Evolutionary conservation across 345 rosid species (phyloP).

Genomic region (Murraya paniculata): DNA sequence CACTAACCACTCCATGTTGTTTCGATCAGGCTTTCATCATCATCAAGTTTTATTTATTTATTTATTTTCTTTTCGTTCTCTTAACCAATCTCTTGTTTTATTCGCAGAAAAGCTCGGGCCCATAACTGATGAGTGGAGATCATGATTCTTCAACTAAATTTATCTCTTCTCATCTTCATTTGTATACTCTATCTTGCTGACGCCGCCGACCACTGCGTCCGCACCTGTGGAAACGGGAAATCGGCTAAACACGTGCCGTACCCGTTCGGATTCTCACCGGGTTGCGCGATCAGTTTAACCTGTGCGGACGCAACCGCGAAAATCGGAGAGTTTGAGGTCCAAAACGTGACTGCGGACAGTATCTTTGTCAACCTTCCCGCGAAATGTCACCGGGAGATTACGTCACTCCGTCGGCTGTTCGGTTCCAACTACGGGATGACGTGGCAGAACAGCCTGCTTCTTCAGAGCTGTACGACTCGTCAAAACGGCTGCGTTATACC

Average conservation of each 20-base stretch:
- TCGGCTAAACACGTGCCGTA: constrained; percentile 27
- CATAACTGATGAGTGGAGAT: constrained; percentile 23
- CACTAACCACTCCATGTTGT: neutral
- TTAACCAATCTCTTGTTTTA: neutral
- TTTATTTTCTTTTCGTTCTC: too few species aligned
- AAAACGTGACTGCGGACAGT: constrained; percentile 45
- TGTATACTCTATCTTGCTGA: neutral
- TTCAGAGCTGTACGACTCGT: constrained; percentile 40
- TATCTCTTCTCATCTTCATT: neutral
- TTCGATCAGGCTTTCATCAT: constrained; percentile 1
- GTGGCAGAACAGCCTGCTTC: constrained; percentile 46
- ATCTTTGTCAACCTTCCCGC: constrained; percentile 40
- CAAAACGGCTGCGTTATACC: constrained; percentile 38
- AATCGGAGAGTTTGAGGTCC: constrained; percentile 51
- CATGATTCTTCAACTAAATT: constrained; percentile 19
- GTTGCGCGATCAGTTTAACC: constrained; percentile 42
- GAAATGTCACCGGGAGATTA: constrained; percentile 41
- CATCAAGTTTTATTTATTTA: neutral
- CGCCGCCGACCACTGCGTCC: constrained; percentile 23
- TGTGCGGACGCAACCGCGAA: constrained; percentile 17
- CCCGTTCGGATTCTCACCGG: constrained; percentile 75
- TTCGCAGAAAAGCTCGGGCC: neutral
- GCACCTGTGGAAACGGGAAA: constrained; percentile 37
- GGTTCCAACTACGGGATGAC: constrained; percentile 39
- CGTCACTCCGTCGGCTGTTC: constrained; percentile 31